phyloP scores from a whole-genome alignment of 208 protist species.

The Trypanosoma platydactyli region DNA sequence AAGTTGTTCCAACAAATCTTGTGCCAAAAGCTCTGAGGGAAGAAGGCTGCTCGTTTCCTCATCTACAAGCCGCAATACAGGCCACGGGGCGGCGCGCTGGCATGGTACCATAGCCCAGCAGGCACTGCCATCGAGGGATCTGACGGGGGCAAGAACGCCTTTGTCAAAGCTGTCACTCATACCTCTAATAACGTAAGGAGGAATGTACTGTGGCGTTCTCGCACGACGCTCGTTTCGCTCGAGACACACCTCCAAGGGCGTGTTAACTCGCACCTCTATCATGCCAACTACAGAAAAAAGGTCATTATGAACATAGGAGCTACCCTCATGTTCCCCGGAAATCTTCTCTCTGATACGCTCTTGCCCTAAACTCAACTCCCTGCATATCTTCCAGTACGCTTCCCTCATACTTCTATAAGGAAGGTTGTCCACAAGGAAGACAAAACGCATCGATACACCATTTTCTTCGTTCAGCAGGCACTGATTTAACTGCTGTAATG shows the following conservation, averaged over 20 bases:
- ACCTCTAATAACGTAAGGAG: constrained; percentile 44
- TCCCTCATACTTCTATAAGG: constrained; percentile 76
- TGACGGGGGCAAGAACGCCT: constrained; percentile 1
- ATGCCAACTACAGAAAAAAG: constrained; percentile 26
- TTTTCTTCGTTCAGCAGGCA: neutral
- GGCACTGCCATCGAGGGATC: constrained; percentile 4
- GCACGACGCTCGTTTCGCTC: constrained; percentile 40
- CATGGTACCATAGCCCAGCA: constrained; percentile 19
- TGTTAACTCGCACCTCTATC: constrained; percentile 50
- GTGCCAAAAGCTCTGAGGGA: constrained; percentile 3
- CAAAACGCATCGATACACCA: constrained; percentile 19
- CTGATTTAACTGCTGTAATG: constrained; percentile 1
- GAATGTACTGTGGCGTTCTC: constrained; percentile 31
- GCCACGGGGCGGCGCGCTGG: constrained; percentile 15
- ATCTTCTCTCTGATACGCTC: neutral
- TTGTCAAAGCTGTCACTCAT: constrained; percentile 59
- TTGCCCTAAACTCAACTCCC: constrained; percentile 13
- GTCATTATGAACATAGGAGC: neutral
- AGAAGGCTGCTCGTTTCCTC: neutral
- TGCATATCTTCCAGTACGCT: constrained; percentile 68
- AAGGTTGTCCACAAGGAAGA: constrained; percentile 85
- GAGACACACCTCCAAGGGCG: constrained; percentile 46
- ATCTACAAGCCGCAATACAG: constrained; percentile 14
- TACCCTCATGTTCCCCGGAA: neutral
- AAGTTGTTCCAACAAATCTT: constrained; percentile 11